phyloP scores from a whole-genome alignment of 805 yeast genomes.

The Ogataea nakhonphanomensis region DNA sequence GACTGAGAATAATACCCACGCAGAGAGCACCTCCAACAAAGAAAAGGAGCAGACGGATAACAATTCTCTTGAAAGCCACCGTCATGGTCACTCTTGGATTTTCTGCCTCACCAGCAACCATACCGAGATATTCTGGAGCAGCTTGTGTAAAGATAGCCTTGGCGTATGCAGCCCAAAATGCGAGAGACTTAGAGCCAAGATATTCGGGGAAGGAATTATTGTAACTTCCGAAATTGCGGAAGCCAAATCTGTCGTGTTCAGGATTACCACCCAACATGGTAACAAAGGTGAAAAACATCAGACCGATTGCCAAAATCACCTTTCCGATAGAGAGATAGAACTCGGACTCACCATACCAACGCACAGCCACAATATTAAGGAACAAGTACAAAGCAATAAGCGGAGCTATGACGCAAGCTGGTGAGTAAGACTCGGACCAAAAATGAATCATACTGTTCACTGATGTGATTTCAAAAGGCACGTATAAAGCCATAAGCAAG shows the following conservation, averaged over 20 bases:
- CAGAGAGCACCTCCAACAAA: conserved; percentile 73
- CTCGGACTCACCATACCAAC: conserved; percentile 76
- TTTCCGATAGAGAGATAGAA: conserved; percentile 76
- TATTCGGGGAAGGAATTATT: conserved; percentile 50
- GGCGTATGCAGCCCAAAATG: conserved; percentile 64
- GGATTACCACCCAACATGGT: conserved; percentile 92
- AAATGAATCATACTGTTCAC: conserved; percentile 75
- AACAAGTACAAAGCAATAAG: conserved; percentile 61
- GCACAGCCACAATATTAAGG: conserved; percentile 71
- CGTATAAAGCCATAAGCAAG: conserved; percentile 68
- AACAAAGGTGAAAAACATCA: conserved; percentile 69
- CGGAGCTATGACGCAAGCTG: conserved; percentile 65
- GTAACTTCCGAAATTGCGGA: conserved; percentile 25
- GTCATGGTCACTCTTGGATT: conserved; percentile 60
- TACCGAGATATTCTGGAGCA: conserved; percentile 82
- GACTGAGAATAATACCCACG: conserved; percentile 74
- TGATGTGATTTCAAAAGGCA: conserved; percentile 81
- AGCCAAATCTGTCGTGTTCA: conserved; percentile 40
- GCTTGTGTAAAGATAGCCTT: conserved; percentile 72
- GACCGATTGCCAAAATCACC: conserved; percentile 68
- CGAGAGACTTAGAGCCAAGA: conserved; percentile 54
- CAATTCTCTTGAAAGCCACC: conserved; percentile 74
- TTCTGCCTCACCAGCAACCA: conserved; percentile 82
- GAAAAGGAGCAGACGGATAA: conserved; percentile 61
- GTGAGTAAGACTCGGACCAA: conserved; percentile 75